These are phyloP conservation scores for Fusarium brevicatenulatum DNA, from an alignment of 2,329 filamentous ascomycete species.

Conservation along the genomic window DNA sequence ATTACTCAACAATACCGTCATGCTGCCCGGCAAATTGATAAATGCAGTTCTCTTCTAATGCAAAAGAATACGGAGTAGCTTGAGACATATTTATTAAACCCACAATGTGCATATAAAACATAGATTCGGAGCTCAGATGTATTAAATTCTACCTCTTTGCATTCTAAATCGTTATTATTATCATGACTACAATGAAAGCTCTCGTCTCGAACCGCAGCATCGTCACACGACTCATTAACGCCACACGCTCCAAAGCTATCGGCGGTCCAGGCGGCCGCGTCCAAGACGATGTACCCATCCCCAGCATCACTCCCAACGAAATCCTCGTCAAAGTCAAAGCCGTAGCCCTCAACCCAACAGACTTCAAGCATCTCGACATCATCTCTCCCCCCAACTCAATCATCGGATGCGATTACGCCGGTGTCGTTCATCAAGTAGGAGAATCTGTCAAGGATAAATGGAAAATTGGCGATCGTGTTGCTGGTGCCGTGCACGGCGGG, in stretches of 20 bases:
- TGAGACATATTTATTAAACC: too few species aligned
- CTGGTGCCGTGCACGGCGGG: background rate
- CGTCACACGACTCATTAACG: background rate
- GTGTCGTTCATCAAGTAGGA: background rate
- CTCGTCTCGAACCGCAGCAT: background rate
- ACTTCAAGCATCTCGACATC: background rate
- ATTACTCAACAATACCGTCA: background rate
- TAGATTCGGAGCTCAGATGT: too few species aligned
- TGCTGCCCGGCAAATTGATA: background rate
- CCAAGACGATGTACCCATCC: background rate
- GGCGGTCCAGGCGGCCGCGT: background rate
- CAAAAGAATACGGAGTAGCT: too few species aligned
- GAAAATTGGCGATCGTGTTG: background rate
- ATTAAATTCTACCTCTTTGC: accelerated
- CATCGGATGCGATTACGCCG: background rate
- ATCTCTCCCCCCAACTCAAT: background rate
- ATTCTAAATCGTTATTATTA: background rate
- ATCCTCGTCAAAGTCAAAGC: background rate
- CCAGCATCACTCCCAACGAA: background rate
- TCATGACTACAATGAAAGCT: background rate
- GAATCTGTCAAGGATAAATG: background rate
- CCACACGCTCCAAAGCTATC: background rate
- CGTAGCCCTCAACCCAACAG: background rate
- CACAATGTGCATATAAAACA: too few species aligned
- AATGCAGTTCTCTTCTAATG: accelerated